Percentiles rank a stretch among this genome's conserved stretches.
phyloP scores from a whole-genome alignment of 1,284 basidiomycete species.

The Cryptococcus jaspeensis region DNA sequence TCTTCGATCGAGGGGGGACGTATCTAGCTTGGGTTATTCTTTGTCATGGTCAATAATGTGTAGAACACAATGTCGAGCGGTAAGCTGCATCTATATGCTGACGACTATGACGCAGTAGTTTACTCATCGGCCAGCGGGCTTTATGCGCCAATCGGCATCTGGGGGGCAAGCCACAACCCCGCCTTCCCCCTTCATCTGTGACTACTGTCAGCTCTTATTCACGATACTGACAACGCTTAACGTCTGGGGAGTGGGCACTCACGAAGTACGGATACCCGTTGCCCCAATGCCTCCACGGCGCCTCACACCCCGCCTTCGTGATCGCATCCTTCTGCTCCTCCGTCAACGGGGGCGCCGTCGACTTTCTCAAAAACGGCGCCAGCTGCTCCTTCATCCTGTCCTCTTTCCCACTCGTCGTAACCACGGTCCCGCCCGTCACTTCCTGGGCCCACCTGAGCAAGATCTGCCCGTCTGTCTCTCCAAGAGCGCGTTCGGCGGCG shows the following conservation, averaged over 20 bases:
- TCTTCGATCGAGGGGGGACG: too few relatives aligned
- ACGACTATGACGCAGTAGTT: too few relatives aligned
- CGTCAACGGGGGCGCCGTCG: slow-evolving; percentile 2
- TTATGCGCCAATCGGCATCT: too few relatives aligned
- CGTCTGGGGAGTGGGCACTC: too few relatives aligned
- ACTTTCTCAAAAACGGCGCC: slow-evolving; percentile 5
- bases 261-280: slow-evolving; percentile 19
- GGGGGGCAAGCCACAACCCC: slow-evolving; percentile 9
- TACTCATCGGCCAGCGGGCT: too few relatives aligned
- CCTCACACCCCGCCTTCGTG: slow-evolving; percentile 9
- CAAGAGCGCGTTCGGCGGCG: slow-evolving; percentile 38
- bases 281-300: slow-evolving; percentile 20
- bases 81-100: too few relatives aligned
- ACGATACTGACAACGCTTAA: too few relatives aligned
- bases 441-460: slow-evolving; percentile 34
- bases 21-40: too few relatives aligned
- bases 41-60: too few relatives aligned
- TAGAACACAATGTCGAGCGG: too few relatives aligned
- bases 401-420: slow-evolving; percentile 54
- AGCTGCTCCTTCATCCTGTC: slow-evolving; percentile 17
- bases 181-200: slow-evolving; percentile 22
- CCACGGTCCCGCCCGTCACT: slow-evolving; percentile 49
- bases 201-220: too few relatives aligned
- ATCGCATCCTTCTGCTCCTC: slow-evolving; percentile 12
- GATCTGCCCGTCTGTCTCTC: slow-evolving; percentile 27